phyloP scores from a whole-genome alignment of 2,329 filamentous ascomycete species.

The Monilinia laxa region DNA sequence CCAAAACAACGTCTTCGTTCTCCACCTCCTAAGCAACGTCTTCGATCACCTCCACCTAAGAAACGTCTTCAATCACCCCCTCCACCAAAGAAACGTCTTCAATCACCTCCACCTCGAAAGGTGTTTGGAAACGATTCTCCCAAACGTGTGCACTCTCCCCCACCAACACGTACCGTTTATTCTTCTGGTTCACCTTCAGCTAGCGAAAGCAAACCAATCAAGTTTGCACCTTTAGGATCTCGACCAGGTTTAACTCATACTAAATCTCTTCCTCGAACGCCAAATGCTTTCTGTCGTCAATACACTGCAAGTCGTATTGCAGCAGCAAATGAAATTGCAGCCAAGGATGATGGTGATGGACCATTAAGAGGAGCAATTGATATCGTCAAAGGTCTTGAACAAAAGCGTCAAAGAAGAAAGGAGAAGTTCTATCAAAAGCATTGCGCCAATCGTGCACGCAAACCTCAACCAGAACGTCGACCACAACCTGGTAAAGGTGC shows the following conservation, averaged over 20 bases:
- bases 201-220: constrained; percentile 44
- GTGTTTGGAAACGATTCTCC: constrained; percentile 38
- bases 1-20: constrained; percentile 42
- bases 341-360: constrained; percentile 47
- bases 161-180: constrained; percentile 53
- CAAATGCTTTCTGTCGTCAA: constrained; percentile 63
- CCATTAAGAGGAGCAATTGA: constrained; percentile 93
- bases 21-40: constrained; percentile 43
- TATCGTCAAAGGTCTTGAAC: constrained; percentile 93
- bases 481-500: constrained; percentile 82
- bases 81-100: constrained; percentile 42
- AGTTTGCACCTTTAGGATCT: constrained; percentile 51
- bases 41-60: constrained; percentile 38
- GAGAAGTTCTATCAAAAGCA: constrained; percentile 91
- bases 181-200: constrained; percentile 48
- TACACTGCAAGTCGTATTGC: constrained; percentile 46
- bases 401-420: constrained; percentile 87
- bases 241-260: constrained; percentile 72
- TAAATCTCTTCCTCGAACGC: constrained; percentile 80
- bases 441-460: constrained; percentile 68
- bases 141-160: constrained; percentile 67
- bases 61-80: constrained; percentile 42
- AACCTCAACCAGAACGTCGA: constrained; percentile 60
- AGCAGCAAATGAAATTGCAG: constrained; percentile 43
- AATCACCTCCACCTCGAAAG: constrained; percentile 40